Evolutionary conservation across 352 stramenopile species (phyloP), one percentile per base, ranked within the genome.

Genomic region (Globisporangium okanoganense): DNA sequence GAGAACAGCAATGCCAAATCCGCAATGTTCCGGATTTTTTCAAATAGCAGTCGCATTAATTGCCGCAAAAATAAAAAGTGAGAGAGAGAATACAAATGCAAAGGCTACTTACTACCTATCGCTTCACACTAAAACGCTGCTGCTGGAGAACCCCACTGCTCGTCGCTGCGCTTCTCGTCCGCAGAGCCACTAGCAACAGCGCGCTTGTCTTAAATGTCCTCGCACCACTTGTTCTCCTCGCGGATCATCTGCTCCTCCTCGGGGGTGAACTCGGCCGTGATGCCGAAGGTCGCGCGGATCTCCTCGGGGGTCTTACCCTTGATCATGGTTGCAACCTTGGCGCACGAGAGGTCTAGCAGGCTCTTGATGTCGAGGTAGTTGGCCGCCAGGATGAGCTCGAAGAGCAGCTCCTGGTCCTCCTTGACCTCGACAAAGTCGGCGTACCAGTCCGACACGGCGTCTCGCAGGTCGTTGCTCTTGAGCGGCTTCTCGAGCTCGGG

Each of bases 201-300:
- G 8, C 35, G 35, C 10, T 40, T 40, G 35, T 13, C 29, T 63
- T 61, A 73, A 31, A 70, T 62, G 20, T 86, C 73, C 40, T 88
- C 79, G 59, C 70, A 79, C 76, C 79, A 88, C 69, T 88, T 88
- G 73, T 88, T 87, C 64, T 88, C 79, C 49, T 84, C 79, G 41
- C 75, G 72, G 35, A 88, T 87, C 50, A 69, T 64, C 67, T 82
- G 65, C 66, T 88, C 70, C 55, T 88, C 79, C 64, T 88, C 79
- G 20, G 78, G 72, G 18, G 79, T 88, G 55, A 88, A 88, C 52
- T 78, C 73, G 27, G 76, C 61, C 29, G 70, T 78, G 55, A 88
- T 85, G 61, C 70, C 69, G 51, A 88, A 88, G 7, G 76, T 87
- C 7, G 67, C 75, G 38, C 79, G 76, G 27, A 88, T 82, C 50